Evolutionary conservation across 495 filamentous ascomycete species (phyloP).

Genomic region (Hypoxylon cercidicola): DNA sequence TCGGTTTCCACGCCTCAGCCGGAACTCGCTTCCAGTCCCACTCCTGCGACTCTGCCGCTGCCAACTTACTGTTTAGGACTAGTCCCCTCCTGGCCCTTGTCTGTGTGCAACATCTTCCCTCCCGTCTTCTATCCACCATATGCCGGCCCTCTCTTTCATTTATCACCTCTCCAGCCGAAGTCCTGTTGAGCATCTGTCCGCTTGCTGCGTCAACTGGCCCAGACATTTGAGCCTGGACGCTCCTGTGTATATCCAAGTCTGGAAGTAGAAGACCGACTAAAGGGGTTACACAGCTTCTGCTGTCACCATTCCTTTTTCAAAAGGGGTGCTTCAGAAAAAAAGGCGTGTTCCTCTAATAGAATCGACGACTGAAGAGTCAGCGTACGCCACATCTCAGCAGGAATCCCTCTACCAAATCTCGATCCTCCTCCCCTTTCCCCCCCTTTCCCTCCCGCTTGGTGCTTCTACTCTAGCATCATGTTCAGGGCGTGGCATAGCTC

Average conservation of each 20-base stretch:
- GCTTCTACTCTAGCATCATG: conserved; percentile 17
- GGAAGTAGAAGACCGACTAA: conserved; percentile 17
- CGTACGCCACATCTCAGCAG: conserved; percentile 7
- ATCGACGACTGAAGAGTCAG: conserved; percentile 17
- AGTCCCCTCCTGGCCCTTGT: conserved; percentile 33
- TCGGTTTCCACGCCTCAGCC: conserved; percentile 45
- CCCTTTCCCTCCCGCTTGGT: conserved; percentile 5
- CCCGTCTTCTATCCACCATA: conserved; percentile 30
- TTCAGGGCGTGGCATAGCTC: conserved; percentile 17
- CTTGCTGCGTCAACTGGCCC: conserved; percentile 26
- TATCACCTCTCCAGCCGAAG: conserved; percentile 36
- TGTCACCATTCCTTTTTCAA: conserved; percentile 16
- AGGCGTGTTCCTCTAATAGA: conserved; percentile 17
- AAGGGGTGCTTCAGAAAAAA: conserved; percentile 10
- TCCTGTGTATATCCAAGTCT: conserved; percentile 24
- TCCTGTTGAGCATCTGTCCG: conserved; percentile 22
- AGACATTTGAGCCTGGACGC: conserved; percentile 16
- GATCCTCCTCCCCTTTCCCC: conserved; percentile 9
- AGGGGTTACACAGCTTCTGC: conserved; percentile 11
- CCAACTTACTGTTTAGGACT: conserved; percentile 43
- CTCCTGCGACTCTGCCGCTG: conserved; percentile 42
- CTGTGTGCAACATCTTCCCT: conserved; percentile 35
- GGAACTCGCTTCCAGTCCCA: conserved; percentile 46
- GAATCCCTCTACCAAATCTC: conserved; percentile 9
- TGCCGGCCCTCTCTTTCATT: conserved; percentile 38